phyloP scores from a whole-genome alignment of 805 yeast species.

The Sugiyamaella marilandica region DNA sequence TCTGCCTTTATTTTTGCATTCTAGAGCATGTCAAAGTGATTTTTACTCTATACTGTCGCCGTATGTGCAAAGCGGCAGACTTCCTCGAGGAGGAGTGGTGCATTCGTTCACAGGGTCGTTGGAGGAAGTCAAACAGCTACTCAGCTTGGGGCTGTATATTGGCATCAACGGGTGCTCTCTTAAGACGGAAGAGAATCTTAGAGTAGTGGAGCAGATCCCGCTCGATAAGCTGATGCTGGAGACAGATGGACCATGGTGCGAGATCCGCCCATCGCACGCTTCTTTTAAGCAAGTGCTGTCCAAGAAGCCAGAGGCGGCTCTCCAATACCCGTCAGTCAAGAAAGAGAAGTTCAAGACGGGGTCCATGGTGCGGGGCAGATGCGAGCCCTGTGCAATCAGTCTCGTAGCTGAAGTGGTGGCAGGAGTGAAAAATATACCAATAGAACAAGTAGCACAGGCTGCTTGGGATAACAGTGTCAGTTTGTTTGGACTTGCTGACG shows the following conservation, averaged over 20 bases:
- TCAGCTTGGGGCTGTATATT: conserved; percentile 59
- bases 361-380: conserved; percentile 68
- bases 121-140: conserved; percentile 54
- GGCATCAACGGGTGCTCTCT: conserved; percentile 94
- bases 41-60: conserved; percentile 62
- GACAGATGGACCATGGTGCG: conserved; percentile 99
- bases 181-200: conserved; percentile 67
- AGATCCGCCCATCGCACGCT: conserved; percentile 77
- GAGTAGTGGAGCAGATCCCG: conserved; percentile 66
- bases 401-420: conserved; percentile 70
- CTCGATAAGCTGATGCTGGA: conserved; percentile 69
- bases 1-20: conserved; percentile 83
- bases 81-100: conserved; percentile 66
- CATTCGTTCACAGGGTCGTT: conserved; percentile 90
- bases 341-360: conserved; percentile 50
- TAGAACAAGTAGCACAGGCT: conserved; percentile 42
- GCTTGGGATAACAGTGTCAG: conserved; percentile 50
- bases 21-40: conserved; percentile 81
- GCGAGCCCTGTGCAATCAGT: conserved; percentile 87
- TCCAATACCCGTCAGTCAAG: conserved; percentile 63
- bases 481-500: conserved; percentile 37
- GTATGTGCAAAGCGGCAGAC: conserved; percentile 40
- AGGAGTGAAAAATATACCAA: conserved; percentile 40
- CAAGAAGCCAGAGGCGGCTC: conserved; percentile 9
- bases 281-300: conserved; percentile 49